phyloP scores from a whole-genome alignment of 345 rosid genomes.

The Pugionium dolabratum region DNA sequence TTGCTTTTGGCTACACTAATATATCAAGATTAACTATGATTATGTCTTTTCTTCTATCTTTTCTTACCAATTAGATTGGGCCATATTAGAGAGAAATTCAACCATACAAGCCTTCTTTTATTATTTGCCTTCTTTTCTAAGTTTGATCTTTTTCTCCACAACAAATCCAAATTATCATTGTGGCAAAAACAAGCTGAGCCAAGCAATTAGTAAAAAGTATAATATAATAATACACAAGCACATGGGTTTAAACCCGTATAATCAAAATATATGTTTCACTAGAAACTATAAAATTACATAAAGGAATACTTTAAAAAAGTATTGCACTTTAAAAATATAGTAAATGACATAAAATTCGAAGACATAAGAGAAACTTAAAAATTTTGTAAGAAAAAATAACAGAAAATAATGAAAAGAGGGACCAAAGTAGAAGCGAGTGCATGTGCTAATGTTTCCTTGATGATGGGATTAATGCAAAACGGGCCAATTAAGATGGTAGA shows the following conservation, averaged over 20 bases:
- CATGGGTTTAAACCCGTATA: too few relatives aligned
- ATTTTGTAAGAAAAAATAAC: not conserved
- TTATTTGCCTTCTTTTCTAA: slow-evolving; percentile 37
- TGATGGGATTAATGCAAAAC: slow-evolving; percentile 40
- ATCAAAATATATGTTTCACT: too few relatives aligned
- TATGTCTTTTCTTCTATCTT: slow-evolving; percentile 27
- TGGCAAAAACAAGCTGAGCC: slow-evolving; percentile 9
- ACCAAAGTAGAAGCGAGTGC: slow-evolving; percentile 34
- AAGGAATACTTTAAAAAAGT: too few relatives aligned
- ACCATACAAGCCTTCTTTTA: slow-evolving; percentile 22
- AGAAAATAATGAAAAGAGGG: slow-evolving; percentile 24
- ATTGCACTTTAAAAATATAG: not conserved
- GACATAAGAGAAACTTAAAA: not conserved
- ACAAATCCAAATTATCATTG: slow-evolving; percentile 25
- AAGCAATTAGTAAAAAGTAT: slow-evolving; percentile 11
- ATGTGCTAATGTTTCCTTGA: slow-evolving; percentile 44
- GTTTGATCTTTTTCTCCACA: slow-evolving; percentile 30
- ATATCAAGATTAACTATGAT: slow-evolving; percentile 37
- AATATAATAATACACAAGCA: not conserved
- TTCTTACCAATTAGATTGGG: slow-evolving; percentile 34
- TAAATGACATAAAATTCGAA: too few relatives aligned
- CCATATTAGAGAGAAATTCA: slow-evolving; percentile 30
- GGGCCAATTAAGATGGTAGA: slow-evolving; percentile 38
- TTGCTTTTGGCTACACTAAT: slow-evolving; percentile 35
- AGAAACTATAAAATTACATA: too few relatives aligned